Evolutionary conservation across 495 filamentous ascomycete species (phyloP).

Genomic region (Penicillium silybi): DNA sequence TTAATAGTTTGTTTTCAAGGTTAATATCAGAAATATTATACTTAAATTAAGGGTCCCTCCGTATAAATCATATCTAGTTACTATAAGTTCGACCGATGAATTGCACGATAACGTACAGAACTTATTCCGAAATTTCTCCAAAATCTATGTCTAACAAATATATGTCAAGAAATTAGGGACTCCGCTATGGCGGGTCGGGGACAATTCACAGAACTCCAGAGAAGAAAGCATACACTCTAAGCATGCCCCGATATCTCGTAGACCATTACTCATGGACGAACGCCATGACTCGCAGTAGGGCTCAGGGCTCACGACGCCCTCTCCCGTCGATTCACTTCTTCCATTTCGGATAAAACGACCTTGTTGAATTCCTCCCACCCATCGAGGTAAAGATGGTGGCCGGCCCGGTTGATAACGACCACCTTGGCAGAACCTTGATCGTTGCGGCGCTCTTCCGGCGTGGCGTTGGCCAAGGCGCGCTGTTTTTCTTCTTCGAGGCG

Average conservation of each 20-base stretch:
- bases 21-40: too few relatives aligned
- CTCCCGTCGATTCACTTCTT: conserved; percentile 56
- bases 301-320: conserved; percentile 17
- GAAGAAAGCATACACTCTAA: not conserved
- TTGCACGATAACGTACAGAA: not conserved
- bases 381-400: conserved; percentile 92
- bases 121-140: not conserved
- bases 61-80: too few relatives aligned
- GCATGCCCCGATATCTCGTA: conserved; percentile 12
- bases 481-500: conserved; percentile 69
- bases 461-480: conserved; percentile 53
- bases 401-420: conserved; percentile 73
- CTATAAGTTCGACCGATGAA: too few relatives aligned
- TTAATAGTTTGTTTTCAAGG: too few relatives aligned
- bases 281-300: not conserved
- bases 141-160: conserved; percentile 16
- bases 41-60: too few relatives aligned
- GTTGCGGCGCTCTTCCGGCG: conserved; percentile 60
- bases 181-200: not conserved
- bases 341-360: conserved; percentile 71
- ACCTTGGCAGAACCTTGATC: conserved; percentile 85
- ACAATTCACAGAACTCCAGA: conserved; percentile 2
- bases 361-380: conserved; percentile 87
- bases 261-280: conserved; percentile 8
- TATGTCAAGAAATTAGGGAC: not conserved